Conservation (phyloP, 139 green algal genomes). For the Chlorella ohadii region DNA sequence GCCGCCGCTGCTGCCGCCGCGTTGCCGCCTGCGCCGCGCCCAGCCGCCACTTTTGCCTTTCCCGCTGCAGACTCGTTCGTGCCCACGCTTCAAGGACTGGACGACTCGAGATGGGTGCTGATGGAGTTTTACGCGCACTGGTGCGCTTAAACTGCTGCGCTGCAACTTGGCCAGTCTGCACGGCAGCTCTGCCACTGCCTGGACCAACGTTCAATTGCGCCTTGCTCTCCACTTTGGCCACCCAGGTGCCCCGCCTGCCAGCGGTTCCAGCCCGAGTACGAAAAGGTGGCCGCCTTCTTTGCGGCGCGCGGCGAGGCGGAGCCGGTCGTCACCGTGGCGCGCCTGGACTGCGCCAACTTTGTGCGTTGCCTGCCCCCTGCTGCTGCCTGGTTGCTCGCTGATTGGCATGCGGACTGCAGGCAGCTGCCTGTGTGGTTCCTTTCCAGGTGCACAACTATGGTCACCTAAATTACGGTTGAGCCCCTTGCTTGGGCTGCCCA, state of each 20-base stretch:
- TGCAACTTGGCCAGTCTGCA: too few relatives aligned
- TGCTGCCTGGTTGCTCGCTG: not conserved
- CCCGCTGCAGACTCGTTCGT: not conserved
- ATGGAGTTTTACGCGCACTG: constrained; percentile 52
- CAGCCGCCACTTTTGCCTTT: too few relatives aligned
- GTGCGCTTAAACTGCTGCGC: constrained; percentile 20
- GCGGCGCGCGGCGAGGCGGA: constrained; percentile 19
- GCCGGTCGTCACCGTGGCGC: constrained; percentile 51
- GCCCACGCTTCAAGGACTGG: not conserved
- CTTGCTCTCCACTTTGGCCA: too few relatives aligned
- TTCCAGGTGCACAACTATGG: too few relatives aligned
- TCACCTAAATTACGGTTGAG: too few relatives aligned
- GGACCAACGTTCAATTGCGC: too few relatives aligned
- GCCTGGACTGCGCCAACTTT: constrained; percentile 65
- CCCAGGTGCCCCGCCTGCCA: constrained; percentile 66
- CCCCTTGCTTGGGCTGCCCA: too few relatives aligned
- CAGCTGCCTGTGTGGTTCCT: too few relatives aligned
- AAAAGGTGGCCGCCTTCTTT: constrained; percentile 59
- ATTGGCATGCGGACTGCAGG: not conserved
- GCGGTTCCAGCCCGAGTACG: constrained; percentile 64
- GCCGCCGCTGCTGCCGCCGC: not conserved
- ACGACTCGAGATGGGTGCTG: constrained; percentile 27
- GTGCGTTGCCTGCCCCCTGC: constrained; percentile 10
- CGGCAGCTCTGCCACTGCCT: too few relatives aligned
- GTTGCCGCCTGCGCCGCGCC: not conserved